These are phyloP conservation scores for Trichoderma brevicompactum DNA, from an alignment of 2,329 filamentous ascomycete species.

Conservation along the genomic window DNA sequence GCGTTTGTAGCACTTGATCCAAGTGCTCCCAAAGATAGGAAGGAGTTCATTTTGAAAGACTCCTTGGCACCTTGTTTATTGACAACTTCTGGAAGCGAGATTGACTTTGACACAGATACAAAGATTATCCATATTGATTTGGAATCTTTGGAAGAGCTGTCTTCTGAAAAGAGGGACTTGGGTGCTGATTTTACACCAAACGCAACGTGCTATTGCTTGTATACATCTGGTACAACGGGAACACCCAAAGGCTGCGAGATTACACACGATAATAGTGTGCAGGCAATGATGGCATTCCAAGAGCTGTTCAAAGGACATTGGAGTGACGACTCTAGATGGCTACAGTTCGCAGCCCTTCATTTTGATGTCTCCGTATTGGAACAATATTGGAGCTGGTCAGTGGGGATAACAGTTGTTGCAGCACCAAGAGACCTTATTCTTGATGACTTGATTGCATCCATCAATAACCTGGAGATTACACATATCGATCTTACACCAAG, in stretches of 20 bases:
- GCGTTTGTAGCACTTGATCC: constrained; percentile 82
- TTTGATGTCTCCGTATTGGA: constrained; percentile 94
- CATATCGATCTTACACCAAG: constrained; percentile 93
- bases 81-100: constrained; percentile 46
- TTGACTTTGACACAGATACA: constrained; percentile 43
- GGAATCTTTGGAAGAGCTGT: constrained; percentile 35
- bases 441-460: constrained; percentile 76
- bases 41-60: constrained; percentile 77
- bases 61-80: constrained; percentile 69
- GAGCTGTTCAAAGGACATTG: constrained; percentile 76
- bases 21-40: constrained; percentile 70
- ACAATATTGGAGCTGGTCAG: constrained; percentile 95
- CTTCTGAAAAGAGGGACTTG: constrained; percentile 30
- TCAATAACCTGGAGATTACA: constrained; percentile 74
- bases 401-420: constrained; percentile 81
- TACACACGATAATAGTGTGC: constrained; percentile 85
- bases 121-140: constrained; percentile 44
- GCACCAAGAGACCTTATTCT: constrained; percentile 84
- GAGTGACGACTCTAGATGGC: constrained; percentile 74
- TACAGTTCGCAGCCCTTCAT: constrained; percentile 93
- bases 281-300: constrained; percentile 87
- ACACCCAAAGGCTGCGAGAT: constrained; percentile 87
- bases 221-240: constrained; percentile 86
- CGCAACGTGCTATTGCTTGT: constrained; percentile 79
- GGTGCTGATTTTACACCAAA: constrained; percentile 41